Base-by-base conservation (phyloP, 306 rosid species). In the Boehmeria nivea region DNA sequence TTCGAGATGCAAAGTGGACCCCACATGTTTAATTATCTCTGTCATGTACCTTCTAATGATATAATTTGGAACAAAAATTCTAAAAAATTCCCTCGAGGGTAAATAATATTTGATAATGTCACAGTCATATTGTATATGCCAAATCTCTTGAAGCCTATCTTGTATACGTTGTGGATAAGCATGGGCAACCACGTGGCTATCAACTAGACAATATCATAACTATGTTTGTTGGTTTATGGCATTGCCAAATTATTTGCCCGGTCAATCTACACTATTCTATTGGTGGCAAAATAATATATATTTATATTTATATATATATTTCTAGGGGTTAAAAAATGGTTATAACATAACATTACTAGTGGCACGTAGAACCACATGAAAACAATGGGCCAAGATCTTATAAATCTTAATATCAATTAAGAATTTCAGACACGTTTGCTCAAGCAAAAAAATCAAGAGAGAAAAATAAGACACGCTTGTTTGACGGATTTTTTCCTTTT, bases 141-240 rank as follows among this genome's bases (percentile, higher is more conserved):
- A 7, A 31, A 27, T 34, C 8, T 31, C 24, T 3, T 15, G 19
- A 53, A 17, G 12, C 42, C 59, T 31, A 28, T 53, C 43, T 53
- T 12, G n/a, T 28, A 34, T n/a, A 24, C 57, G 10, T 19, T 53
- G 2, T 53, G 59, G 59, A 53, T 33, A 53, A 33, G 59, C 9
- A 53, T 53, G 59, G 42, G 42, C 42, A 6, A 33, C 15, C 21
- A 7, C 19, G 23, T 52, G 42, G 23, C 42, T 28, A 12, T 52
- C 58, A 16, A 27, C 58, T 52, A 16, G 58, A 52, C 39, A 16
- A 0, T 15, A n/a, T 17, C 1, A 25, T 24, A 51, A 6, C 14
- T 14, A 40, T 26, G 39, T 31, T 23, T 0, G 53, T 5, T 26
- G 3, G 3, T 12, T 45, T 10, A n/a, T n/a, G n/a, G n/a, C n/a